Base-by-base conservation (phyloP, 2,329 filamentous ascomycete genomes). In the Epichloe amarillans region DNA sequence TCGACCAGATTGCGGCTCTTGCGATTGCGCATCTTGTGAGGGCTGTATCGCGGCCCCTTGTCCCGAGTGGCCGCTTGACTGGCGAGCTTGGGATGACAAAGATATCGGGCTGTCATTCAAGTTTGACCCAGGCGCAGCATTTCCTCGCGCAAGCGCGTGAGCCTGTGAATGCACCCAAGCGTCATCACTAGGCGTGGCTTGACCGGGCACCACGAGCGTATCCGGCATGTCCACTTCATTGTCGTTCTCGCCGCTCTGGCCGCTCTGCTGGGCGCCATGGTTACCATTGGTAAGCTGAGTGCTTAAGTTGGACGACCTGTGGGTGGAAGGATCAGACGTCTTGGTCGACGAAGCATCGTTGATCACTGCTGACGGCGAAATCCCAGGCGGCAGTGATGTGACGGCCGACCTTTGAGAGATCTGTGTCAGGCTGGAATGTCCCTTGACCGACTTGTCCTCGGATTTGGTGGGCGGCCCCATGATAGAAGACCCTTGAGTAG, bases 331-430 rank as follows among this genome's bases (percentile, higher is more conserved):
- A 54, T 86, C 82, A 1, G 86, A 88, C 2, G 86, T 90, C 68
- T 95, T 93, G n/a, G 90, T 95, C 1, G 90, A 94, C 2, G 89
- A 95, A 2, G 89, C 91, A 60, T 95, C 89, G 60, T 97, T 96
- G 49, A 83, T 70, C 52, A 77, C 65, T 12, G 75, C 76, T 26
- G 76, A 79, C 14, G 79, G 79, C 4, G 77, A 79, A 49, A 80
- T 69, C 4, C 77, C 79, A 0, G 73, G 68, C 1, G 80, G 77
- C 3, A 83, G 65, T 19, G 76, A 69, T 15, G 78, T 81, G 43
- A 83, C 66, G 1, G 71, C 74, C 4, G 83, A 84, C 43, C 74
- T 69, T 62, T 86, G 85, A 1, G 84, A 86, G 21, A 82, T 71
- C 53, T 80, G 78, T 2, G 75, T 77, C 57, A 68, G 79, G 52